Evolutionary conservation across 2,329 filamentous ascomycete species (phyloP).

Genomic region (Penicillium sp.): DNA sequence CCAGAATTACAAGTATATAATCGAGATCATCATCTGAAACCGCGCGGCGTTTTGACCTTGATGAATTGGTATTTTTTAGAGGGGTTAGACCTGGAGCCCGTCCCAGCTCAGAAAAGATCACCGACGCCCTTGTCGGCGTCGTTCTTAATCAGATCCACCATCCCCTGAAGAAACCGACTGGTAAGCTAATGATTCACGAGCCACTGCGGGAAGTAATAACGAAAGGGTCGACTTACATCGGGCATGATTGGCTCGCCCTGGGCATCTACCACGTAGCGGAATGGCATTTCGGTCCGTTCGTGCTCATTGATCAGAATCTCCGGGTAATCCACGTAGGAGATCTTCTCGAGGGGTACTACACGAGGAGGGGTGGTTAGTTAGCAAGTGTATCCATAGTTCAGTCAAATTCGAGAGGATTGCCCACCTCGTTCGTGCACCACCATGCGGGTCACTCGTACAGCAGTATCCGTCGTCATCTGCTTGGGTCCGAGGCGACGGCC

Average conservation of each 20-base stretch:
- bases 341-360: conserved; percentile 75
- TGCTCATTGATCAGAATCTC: conserved; percentile 89
- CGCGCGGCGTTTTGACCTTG: not conserved
- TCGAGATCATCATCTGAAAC: conserved; percentile 4
- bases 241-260: conserved; percentile 89
- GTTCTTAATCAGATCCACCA: conserved; percentile 90
- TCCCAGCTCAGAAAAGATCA: conserved; percentile 71
- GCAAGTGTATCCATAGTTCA: not conserved
- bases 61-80: not conserved
- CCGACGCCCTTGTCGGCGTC: conserved; percentile 92
- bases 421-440: conserved; percentile 82
- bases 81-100: not conserved
- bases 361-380: not conserved
- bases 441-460: conserved; percentile 88
- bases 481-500: conserved; percentile 86
- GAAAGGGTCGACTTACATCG: conserved; percentile 64
- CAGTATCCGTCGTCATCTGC: conserved; percentile 99
- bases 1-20: not conserved
- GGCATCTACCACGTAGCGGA: conserved; percentile 83
- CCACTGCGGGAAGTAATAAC: not conserved
- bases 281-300: conserved; percentile 97
- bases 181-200: not conserved
- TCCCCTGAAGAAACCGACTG: conserved; percentile 66
- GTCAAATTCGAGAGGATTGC: not conserved
- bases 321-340: conserved; percentile 84